phyloP scores from a whole-genome alignment of 139 green algal species.

The Chlamydomonas sp. region DNA sequence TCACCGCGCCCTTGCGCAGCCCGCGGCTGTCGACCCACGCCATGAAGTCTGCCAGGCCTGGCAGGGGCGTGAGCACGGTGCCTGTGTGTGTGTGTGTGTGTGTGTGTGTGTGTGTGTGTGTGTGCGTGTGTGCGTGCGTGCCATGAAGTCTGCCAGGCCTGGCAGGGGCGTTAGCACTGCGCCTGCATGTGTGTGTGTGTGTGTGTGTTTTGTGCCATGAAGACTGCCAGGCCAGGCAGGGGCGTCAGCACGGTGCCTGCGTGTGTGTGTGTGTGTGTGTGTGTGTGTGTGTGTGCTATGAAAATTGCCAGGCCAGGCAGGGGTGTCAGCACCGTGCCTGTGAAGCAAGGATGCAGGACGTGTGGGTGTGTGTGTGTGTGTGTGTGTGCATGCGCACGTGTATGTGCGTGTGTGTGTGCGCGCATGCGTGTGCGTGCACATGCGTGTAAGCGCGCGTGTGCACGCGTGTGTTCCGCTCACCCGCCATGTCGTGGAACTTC shows the following conservation, averaged over 20 bases:
- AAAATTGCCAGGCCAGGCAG: slow-evolving; percentile 29
- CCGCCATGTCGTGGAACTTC: too few species aligned
- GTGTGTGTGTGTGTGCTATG: too few species aligned
- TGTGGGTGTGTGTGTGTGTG: not conserved
- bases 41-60: slow-evolving; percentile 56
- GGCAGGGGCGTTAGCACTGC: not conserved
- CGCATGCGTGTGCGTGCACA: slow-evolving; percentile 1
- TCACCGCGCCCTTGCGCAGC: slow-evolving; percentile 60
- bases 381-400: too few species aligned
- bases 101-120: too few species aligned
- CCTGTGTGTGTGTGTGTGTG: too few species aligned
- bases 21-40: slow-evolving; percentile 38
- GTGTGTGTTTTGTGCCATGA: slow-evolving; percentile 20
- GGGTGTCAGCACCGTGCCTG: not conserved
- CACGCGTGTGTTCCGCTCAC: too few species aligned
- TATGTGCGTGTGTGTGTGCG: slow-evolving; percentile 10
- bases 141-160: too few species aligned
- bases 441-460: too few species aligned
- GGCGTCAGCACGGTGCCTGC: not conserved
- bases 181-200: not conserved
- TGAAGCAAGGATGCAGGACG: not conserved
- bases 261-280: too few species aligned
- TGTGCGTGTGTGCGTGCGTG: too few species aligned
- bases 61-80: slow-evolving; percentile 2
- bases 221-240: slow-evolving; percentile 47